Evolutionary conservation across 495 filamentous ascomycete genomes (phyloP).

Genomic region (Podospora tetraspora): DNA sequence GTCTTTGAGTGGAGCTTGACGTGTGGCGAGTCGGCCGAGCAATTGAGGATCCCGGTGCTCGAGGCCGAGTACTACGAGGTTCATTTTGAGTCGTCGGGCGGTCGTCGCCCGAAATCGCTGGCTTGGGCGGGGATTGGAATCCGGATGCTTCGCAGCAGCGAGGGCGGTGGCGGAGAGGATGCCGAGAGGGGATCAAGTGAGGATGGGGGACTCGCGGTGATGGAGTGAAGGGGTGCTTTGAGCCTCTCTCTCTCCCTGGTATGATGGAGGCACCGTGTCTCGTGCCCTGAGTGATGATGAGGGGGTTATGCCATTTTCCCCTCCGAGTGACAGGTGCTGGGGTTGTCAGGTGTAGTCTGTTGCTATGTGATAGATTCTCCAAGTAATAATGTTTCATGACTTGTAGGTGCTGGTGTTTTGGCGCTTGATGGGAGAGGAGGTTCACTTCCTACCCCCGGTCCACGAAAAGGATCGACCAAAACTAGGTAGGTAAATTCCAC

Average conservation of each 20-base stretch:
- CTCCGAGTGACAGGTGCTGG: no score
- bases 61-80: neutral
- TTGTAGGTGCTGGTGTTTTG: no score
- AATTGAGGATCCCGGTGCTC: neutral
- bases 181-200: neutral
- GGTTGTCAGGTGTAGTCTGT: no score
- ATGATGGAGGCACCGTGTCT: neutral
- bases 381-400: no score
- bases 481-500: no score
- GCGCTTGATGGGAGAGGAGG: no score
- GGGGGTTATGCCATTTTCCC: no score
- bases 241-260: no score
- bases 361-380: no score
- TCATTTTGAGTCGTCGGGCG: neutral
- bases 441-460: no score
- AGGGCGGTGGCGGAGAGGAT: neutral
- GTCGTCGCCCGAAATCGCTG: neutral
- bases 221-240: neutral
- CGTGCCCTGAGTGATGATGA: neutral
- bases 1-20: slow-evolving; percentile 13
- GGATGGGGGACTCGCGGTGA: neutral
- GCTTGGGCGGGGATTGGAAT: neutral
- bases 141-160: neutral
- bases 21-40: neutral
- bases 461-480: no score